Percentiles rank a stretch among this genome's conserved stretches.
These are phyloP conservation scores for Coniochaeta prunicola DNA, from an alignment of 2,329 filamentous ascomycete species.

Conservation along the genomic window DNA sequence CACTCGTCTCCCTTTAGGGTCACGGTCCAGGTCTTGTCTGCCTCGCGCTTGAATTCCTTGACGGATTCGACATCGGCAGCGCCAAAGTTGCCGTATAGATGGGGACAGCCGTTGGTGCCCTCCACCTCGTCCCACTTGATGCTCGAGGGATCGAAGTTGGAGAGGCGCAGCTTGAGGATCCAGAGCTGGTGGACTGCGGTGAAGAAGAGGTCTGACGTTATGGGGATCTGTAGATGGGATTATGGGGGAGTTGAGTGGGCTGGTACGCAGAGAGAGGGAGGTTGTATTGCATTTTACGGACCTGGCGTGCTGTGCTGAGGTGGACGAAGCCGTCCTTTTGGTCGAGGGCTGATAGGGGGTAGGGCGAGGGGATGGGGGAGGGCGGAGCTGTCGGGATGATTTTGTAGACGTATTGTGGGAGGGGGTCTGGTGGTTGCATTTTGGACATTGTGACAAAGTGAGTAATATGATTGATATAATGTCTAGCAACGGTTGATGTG, in stretches of 20 bases:
- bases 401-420: constrained; percentile 48
- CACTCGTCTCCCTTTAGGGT: constrained; percentile 31
- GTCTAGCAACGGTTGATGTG: too few relatives aligned
- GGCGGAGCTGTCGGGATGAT: constrained; percentile 48
- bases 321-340: constrained; percentile 55
- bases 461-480: too few relatives aligned
- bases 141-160: constrained; percentile 28
- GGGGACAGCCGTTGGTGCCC: constrained; percentile 42
- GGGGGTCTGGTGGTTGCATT: constrained; percentile 12
- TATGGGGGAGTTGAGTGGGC: not conserved
- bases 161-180: constrained; percentile 46
- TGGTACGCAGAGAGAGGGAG: not conserved
- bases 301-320: constrained; percentile 49
- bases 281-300: constrained; percentile 15
- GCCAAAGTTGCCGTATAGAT: constrained; percentile 53
- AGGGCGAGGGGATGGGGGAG: constrained; percentile 42
- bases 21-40: constrained; percentile 38
- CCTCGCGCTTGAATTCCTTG: constrained; percentile 36
- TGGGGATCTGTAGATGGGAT: constrained; percentile 28
- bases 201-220: constrained; percentile 39
- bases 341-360: constrained; percentile 54
- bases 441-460: not conserved
- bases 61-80: constrained; percentile 39
- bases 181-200: constrained; percentile 29
- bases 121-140: constrained; percentile 46